These are phyloP conservation scores for Candida tetrigidarum DNA, from an alignment of 1,139 yeast species.

Conservation along the genomic window DNA sequence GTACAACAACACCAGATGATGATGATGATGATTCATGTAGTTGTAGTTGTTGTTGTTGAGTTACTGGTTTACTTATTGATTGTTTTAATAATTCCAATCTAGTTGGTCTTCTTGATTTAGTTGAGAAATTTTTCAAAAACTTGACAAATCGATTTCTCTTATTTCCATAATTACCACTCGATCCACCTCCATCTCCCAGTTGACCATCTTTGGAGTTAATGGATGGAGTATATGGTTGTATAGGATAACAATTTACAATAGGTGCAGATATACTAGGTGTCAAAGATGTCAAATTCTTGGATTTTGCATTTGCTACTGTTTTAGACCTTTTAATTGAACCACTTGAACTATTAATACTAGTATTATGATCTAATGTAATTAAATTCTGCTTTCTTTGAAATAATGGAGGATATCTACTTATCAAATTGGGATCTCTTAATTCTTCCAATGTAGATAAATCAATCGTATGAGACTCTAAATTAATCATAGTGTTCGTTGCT, in stretches of 20 bases:
- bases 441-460: constrained; percentile 19
- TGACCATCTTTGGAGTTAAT: constrained; percentile 8
- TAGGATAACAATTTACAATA: neutral
- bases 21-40: too few relatives aligned
- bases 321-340: constrained; percentile 5
- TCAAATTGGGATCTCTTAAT: constrained; percentile 19
- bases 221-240: constrained; percentile 8
- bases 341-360: neutral
- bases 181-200: too few relatives aligned
- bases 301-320: neutral
- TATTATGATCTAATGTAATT: constrained; percentile 10
- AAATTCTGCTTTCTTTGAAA: constrained; percentile 16
- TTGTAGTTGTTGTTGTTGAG: constrained; percentile 8
- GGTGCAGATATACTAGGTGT: constrained; percentile 7
- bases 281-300: neutral
- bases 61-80: constrained; percentile 16
- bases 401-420: constrained; percentile 20
- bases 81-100: constrained; percentile 12
- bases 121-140: constrained; percentile 13
- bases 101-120: constrained; percentile 6
- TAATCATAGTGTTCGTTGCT: constrained; percentile 13
- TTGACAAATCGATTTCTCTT: constrained; percentile 8
- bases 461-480: constrained; percentile 13
- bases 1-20: too few relatives aligned
- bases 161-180: constrained; percentile 1